These are phyloP conservation scores for Saposhnikovia divaricata DNA, from an alignment of 129 eudicot species.

Conservation along the genomic window DNA sequence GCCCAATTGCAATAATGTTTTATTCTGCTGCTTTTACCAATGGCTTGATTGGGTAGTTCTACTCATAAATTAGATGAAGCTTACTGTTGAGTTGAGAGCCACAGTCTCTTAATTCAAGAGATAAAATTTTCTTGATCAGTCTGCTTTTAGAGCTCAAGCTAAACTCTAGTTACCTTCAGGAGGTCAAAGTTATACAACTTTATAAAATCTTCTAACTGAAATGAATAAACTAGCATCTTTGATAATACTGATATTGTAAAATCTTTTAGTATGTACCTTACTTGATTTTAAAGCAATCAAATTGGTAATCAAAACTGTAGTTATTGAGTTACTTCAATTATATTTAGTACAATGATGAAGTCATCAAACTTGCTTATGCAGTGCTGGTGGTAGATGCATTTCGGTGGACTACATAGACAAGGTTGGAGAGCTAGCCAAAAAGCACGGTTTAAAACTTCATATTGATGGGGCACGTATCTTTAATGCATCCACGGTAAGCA, in stretches of 20 bases:
- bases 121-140: neutral
- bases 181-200: neutral
- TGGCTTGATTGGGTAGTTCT: neutral
- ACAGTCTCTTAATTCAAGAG: neutral
- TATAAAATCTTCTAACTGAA: neutral
- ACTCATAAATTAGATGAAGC: neutral
- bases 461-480: constrained; percentile 98
- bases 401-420: constrained; percentile 74
- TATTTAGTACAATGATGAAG: neutral
- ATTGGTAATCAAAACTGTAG: neutral
- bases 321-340: neutral
- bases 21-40: neutral
- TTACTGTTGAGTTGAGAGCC: neutral
- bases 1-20: too few species aligned
- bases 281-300: neutral
- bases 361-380: constrained; percentile 24
- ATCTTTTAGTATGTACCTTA: neutral
- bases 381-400: constrained; percentile 88
- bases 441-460: constrained; percentile 86
- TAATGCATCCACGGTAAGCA: constrained; percentile 78
- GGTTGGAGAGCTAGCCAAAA: constrained; percentile 85
- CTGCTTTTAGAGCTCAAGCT: neutral
- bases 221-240: neutral
- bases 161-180: neutral
- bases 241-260: neutral